Conservation (phyloP, 1,284 basidiomycete genomes). For the Cryptococcus sp. region DNA sequence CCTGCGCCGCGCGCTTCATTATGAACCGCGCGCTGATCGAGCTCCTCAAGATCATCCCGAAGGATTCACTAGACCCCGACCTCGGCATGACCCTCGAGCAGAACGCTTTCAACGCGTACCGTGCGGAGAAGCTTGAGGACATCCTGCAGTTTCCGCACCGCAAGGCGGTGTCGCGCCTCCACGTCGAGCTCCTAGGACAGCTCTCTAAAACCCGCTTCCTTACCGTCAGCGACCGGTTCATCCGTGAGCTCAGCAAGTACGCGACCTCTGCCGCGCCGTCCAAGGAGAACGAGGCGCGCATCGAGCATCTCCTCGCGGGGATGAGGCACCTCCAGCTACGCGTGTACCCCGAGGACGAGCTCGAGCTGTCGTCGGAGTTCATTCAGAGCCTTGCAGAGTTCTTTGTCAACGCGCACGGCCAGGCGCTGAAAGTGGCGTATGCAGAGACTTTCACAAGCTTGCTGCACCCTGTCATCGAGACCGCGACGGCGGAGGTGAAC, state of each 20-base stretch:
- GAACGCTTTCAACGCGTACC: conserved; percentile 80
- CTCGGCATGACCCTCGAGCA: conserved; percentile 76
- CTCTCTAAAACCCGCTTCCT: conserved; percentile 76
- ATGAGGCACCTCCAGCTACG: conserved; percentile 75
- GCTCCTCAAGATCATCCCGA: conserved; percentile 67
- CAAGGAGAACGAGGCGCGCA: conserved; percentile 73
- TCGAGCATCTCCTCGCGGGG: conserved; percentile 76
- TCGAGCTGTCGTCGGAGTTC: conserved; percentile 92
- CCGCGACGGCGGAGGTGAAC: conserved; percentile 93
- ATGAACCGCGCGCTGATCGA: conserved; percentile 80
- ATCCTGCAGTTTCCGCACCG: conserved; percentile 58
- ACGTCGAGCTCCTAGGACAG: conserved; percentile 75
- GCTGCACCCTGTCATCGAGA: conserved; percentile 87
- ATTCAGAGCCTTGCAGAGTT: conserved; percentile 75
- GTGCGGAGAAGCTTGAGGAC: conserved; percentile 61
- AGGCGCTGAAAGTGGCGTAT: conserved; percentile 77
- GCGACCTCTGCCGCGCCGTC: conserved; percentile 66
- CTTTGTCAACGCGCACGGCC: conserved; percentile 80
- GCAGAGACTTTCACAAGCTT: conserved; percentile 76
- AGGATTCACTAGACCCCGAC: conserved; percentile 70
- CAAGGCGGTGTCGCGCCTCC: conserved; percentile 72
- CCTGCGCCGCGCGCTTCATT: conserved; percentile 75
- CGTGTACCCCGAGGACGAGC: conserved; percentile 88
- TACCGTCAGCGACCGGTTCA: conserved; percentile 81
- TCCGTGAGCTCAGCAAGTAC: conserved; percentile 68